Evolutionary conservation across 2,329 filamentous ascomycete genomes (phyloP).

Genomic region (Fusarium sp.): DNA sequence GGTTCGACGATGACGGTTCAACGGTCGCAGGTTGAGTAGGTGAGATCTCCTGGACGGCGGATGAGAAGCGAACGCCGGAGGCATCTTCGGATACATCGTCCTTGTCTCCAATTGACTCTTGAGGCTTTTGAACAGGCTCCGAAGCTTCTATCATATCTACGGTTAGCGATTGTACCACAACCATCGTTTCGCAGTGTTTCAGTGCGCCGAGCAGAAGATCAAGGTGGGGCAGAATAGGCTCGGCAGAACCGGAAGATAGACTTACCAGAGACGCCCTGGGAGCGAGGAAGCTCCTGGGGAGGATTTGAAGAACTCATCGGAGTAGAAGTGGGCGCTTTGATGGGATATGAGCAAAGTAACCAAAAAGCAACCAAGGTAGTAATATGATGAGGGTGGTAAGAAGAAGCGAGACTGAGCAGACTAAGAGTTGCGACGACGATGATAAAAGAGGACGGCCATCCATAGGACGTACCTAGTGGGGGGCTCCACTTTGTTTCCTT

Average conservation of each 20-base stretch:
- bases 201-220: constrained; percentile 17
- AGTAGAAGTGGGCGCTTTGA: constrained; percentile 18
- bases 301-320: constrained; percentile 36
- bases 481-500: constrained; percentile 30
- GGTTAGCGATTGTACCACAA: constrained; percentile 35
- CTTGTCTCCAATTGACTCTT: constrained; percentile 10
- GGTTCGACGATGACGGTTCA: constrained; percentile 34
- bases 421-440: constrained; percentile 40
- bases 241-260: constrained; percentile 40
- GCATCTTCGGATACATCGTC: constrained; percentile 33
- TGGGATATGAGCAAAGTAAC: constrained; percentile 13
- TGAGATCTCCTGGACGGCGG: constrained; percentile 73
- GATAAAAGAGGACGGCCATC: constrained; percentile 41
- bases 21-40: constrained; percentile 54
- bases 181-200: constrained; percentile 5
- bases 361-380: constrained; percentile 22
- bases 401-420: constrained; percentile 34
- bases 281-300: constrained; percentile 28
- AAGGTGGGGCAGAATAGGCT: constrained; percentile 41
- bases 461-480: constrained; percentile 39
- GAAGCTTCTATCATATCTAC: constrained; percentile 9
- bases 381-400: constrained; percentile 28
- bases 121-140: constrained; percentile 10
- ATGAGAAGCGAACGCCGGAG: constrained; percentile 75
- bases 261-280: constrained; percentile 39